Evolutionary conservation across 2,329 filamentous ascomycete species (phyloP).

Genomic region (Rutstroemia sp.): DNA sequence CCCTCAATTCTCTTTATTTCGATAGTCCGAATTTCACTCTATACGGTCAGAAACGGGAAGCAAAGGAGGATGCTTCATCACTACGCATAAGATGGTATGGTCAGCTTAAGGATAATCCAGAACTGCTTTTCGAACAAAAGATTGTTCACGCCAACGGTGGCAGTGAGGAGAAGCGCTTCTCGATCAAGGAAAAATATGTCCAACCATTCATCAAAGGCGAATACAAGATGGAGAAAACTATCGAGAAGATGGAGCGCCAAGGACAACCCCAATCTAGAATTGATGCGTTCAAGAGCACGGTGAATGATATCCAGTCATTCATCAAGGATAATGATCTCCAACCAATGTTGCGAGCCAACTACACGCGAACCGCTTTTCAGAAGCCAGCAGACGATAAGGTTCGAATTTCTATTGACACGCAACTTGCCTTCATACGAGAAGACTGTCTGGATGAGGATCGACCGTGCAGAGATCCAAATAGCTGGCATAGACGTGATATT

Average conservation of each 20-base stretch:
- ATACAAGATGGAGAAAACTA: constrained; percentile 85
- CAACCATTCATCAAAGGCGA: constrained; percentile 78
- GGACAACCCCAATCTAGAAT: constrained; percentile 60
- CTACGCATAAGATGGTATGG: constrained; percentile 89
- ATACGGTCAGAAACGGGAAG: constrained; percentile 78
- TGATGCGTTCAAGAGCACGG: constrained; percentile 61
- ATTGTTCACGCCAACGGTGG: constrained; percentile 67
- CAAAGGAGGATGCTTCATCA: constrained; percentile 68
- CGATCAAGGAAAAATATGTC: constrained; percentile 91
- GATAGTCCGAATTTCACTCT: constrained; percentile 81
- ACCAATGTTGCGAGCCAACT: constrained; percentile 85
- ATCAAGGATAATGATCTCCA: constrained; percentile 70
- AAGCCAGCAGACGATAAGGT: constrained; percentile 88
- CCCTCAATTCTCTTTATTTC: constrained; percentile 93
- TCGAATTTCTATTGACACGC: constrained; percentile 86
- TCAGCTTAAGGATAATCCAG: constrained; percentile 67
- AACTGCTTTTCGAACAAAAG: constrained; percentile 87
- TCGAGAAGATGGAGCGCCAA: constrained; percentile 78
- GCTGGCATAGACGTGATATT: constrained; percentile 90
- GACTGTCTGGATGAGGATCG: constrained; percentile 70
- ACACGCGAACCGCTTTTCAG: constrained; percentile 91
- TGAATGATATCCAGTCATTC: constrained; percentile 71
- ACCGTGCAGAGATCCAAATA: constrained; percentile 79
- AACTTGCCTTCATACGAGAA: constrained; percentile 79
- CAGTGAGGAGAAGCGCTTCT: constrained; percentile 72